phyloP scores from a whole-genome alignment of 768 basidiomycete species.

The Naematelia encephala region DNA sequence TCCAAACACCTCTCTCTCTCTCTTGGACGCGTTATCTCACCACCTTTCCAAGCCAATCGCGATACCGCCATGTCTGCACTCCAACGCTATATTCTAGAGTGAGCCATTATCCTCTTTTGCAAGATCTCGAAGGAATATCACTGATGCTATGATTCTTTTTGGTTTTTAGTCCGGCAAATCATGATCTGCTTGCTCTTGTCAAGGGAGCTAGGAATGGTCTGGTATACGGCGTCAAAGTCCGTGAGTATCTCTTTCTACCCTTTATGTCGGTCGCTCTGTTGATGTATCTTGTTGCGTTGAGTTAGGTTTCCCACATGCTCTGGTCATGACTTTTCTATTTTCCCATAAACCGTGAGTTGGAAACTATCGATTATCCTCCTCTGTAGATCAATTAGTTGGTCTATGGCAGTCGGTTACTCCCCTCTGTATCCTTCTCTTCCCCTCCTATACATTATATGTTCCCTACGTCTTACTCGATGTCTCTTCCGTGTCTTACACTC shows the following conservation, averaged over 20 bases:
- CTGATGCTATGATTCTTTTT: neutral
- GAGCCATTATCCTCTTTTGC: neutral
- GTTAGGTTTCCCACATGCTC: conserved; percentile 80
- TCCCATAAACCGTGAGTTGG: conserved; percentile 86
- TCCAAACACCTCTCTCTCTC: neutral
- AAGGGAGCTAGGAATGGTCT: conserved; percentile 68
- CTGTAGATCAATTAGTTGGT: too few species aligned
- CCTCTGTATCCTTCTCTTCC: too few species aligned
- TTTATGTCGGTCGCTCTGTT: neutral
- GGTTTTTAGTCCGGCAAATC: conserved; percentile 62
- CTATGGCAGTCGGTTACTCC: too few species aligned
- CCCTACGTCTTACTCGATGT: too few species aligned
- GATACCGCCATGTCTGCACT: conserved; percentile 3
- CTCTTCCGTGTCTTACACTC: too few species aligned
- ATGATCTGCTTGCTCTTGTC: conserved; percentile 85
- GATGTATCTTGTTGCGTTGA: neutral
- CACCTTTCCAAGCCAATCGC: neutral
- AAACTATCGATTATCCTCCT: too few species aligned
- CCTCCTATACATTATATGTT: too few species aligned
- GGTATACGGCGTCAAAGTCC: conserved; percentile 49
- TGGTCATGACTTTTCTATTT: conserved; percentile 93
- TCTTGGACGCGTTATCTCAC: neutral
- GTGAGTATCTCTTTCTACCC: conserved; percentile 21
- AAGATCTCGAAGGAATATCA: neutral
- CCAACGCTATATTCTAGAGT: conserved; percentile 5